Evolutionary conservation across 129 eudicot genomes (phyloP).

Genomic region (Lactuca sativa): DNA sequence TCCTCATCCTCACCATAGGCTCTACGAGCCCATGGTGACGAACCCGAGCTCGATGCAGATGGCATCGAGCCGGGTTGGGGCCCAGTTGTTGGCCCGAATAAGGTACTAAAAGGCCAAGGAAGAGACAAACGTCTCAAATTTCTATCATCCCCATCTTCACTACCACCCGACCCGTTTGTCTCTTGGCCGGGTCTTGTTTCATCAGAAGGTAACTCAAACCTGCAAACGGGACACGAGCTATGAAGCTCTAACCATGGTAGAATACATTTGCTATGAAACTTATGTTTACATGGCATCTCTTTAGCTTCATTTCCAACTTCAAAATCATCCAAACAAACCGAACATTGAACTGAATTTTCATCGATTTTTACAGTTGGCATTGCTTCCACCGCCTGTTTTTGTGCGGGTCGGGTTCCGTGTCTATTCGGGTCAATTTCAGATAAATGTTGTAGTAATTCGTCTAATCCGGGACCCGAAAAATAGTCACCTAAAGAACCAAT

Average conservation of each 20-base stretch:
- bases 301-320: slow-evolving; percentile 69
- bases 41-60: slow-evolving; percentile 28
- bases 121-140: slow-evolving; percentile 43
- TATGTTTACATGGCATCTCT: slow-evolving; percentile 88
- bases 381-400: slow-evolving; percentile 69
- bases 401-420: slow-evolving; percentile 83
- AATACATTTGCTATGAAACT: slow-evolving; percentile 76
- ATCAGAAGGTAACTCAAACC: slow-evolving; percentile 70
- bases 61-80: slow-evolving; percentile 26
- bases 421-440: slow-evolving; percentile 85
- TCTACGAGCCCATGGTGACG: slow-evolving; percentile 17
- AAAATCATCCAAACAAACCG: slow-evolving; percentile 87
- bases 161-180: slow-evolving; percentile 2
- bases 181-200: slow-evolving; percentile 53
- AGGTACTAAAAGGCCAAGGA: slow-evolving; percentile 74
- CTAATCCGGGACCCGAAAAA: slow-evolving; percentile 77
- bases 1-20: slow-evolving; percentile 24
- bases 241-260: slow-evolving; percentile 93
- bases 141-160: slow-evolving; percentile 8
- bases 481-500: slow-evolving; percentile 80
- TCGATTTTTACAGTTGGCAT: slow-evolving; percentile 58
- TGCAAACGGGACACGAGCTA: slow-evolving; percentile 88
- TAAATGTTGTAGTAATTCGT: slow-evolving; percentile 71
- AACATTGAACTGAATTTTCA: slow-evolving; percentile 55
- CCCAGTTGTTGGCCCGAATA: slow-evolving; percentile 54